A percentile compares a stretch with the other conserved stretches of the same genome.
Evolutionary conservation across 768 basidiomycete genomes (phyloP).

Genomic region (Pleurotus ostreatus): DNA sequence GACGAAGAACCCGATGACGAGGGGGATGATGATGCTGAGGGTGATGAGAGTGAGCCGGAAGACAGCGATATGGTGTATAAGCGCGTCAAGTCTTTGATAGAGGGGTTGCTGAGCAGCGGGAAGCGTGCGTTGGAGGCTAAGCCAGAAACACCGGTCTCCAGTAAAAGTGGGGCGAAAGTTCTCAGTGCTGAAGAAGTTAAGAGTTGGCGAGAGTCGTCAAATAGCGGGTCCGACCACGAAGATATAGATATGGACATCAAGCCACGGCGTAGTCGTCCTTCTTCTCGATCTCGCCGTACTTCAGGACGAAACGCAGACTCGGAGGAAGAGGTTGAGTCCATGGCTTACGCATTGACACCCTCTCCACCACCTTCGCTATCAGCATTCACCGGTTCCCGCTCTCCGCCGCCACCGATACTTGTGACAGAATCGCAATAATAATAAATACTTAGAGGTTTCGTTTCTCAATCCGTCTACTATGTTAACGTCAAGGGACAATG

Average conservation of each 20-base stretch:
- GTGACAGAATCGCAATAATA: conserved; percentile 29
- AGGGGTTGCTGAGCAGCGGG: conserved; percentile 55
- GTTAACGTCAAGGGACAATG: not conserved
- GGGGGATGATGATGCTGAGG: conserved; percentile 43
- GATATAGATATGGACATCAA: conserved; percentile 18
- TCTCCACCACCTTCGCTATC: conserved; percentile 28
- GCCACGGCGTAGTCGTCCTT: conserved; percentile 25
- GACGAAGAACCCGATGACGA: conserved; percentile 43
- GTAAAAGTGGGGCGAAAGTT: conserved; percentile 57
- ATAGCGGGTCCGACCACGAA: conserved; percentile 12
- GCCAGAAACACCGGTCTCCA: conserved; percentile 45
- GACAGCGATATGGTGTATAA: conserved; percentile 55
- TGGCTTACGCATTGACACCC: conserved; percentile 26
- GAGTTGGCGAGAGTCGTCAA: conserved; percentile 44
- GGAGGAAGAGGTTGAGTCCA: conserved; percentile 40
- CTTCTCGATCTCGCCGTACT: conserved; percentile 17
- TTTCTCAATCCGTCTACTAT: not conserved
- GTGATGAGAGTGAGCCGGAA: conserved; percentile 37
- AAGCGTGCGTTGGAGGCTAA: conserved; percentile 58
- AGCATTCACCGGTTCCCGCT: conserved; percentile 24
- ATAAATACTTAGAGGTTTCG: not conserved
- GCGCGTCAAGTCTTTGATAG: conserved; percentile 62
- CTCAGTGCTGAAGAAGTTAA: conserved; percentile 70
- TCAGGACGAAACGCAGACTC: conserved; percentile 22
- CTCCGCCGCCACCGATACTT: conserved; percentile 4